phyloP scores from a whole-genome alignment of 176 grass and related monocot species.

The Zoysia pacifica region DNA sequence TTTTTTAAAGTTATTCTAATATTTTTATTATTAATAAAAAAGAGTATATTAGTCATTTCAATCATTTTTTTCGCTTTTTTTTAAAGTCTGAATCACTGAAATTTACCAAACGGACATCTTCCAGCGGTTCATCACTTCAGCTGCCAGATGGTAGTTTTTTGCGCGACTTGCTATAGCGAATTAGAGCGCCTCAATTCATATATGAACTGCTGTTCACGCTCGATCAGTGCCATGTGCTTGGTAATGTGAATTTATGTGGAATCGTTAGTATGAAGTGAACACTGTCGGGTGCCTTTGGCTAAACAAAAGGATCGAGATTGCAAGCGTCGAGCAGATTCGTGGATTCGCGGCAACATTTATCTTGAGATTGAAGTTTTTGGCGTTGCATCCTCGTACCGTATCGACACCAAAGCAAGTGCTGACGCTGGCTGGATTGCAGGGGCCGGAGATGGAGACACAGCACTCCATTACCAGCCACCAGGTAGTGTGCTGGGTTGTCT shows the following conservation, averaged over 20 bases:
- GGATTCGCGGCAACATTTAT: not conserved
- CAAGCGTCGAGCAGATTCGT: too few species aligned
- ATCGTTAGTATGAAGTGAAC: too few species aligned
- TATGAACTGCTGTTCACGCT: not conserved
- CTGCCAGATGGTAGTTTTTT: not conserved
- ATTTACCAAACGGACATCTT: too few species aligned
- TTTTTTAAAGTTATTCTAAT: too few species aligned
- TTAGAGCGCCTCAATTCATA: not conserved
- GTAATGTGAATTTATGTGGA: not conserved
- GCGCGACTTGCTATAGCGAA: not conserved
- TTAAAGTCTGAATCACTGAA: too few species aligned
- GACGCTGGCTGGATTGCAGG: not conserved
- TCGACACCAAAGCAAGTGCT: not conserved
- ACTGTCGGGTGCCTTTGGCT: too few species aligned
- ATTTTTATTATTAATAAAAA: too few species aligned
- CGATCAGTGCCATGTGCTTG: not conserved
- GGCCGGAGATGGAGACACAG: not conserved
- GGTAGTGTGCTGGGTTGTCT: not conserved
- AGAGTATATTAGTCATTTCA: too few species aligned
- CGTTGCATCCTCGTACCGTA: not conserved
- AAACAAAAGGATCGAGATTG: too few species aligned
- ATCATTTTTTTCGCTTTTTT: too few species aligned
- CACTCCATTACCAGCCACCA: not conserved
- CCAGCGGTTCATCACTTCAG: not conserved
- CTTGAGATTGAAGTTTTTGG: not conserved